phyloP scores from a whole-genome alignment of 306 rosid genomes.

The Purshia tridentata region DNA sequence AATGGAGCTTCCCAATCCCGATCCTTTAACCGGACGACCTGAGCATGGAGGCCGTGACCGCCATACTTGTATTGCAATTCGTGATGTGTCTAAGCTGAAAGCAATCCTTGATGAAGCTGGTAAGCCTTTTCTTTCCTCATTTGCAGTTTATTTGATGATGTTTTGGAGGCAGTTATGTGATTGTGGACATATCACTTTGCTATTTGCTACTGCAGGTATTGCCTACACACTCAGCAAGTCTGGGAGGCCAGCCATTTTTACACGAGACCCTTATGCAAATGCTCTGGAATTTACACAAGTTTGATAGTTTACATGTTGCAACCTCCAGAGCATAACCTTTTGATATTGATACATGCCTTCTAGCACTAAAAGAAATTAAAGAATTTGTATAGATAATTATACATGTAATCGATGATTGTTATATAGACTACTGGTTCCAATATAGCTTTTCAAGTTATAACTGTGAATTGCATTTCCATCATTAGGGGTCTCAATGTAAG shows the following conservation, averaged over 20 bases:
- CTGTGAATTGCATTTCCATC: too few relatives aligned
- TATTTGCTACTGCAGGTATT: constrained; percentile 46
- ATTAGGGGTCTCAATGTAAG: too few relatives aligned
- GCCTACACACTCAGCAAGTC: constrained; percentile 90
- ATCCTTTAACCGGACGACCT: constrained; percentile 85
- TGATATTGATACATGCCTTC: constrained; percentile 2
- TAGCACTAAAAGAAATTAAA: constrained; percentile 12
- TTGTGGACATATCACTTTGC: neutral
- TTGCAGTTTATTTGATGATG: neutral
- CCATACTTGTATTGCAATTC: constrained; percentile 77
- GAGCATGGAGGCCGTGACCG: constrained; percentile 93
- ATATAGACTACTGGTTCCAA: neutral
- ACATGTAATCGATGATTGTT: constrained; percentile 13
- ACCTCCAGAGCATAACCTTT: neutral
- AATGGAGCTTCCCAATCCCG: constrained; percentile 98
- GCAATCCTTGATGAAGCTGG: constrained; percentile 79
- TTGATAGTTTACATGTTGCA: constrained; percentile 43
- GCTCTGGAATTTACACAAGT: constrained; percentile 89
- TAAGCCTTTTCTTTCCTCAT: constrained; percentile 26
- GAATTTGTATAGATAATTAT: constrained; percentile 27
- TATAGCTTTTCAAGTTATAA: too few relatives aligned
- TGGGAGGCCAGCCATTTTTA: constrained; percentile 94
- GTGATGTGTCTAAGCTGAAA: constrained; percentile 79
- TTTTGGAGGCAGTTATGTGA: neutral
- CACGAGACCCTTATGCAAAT: constrained; percentile 90